These are phyloP conservation scores for Abortiporus biennis DNA, from an alignment of 1,284 basidiomycete species.

Conservation along the genomic window DNA sequence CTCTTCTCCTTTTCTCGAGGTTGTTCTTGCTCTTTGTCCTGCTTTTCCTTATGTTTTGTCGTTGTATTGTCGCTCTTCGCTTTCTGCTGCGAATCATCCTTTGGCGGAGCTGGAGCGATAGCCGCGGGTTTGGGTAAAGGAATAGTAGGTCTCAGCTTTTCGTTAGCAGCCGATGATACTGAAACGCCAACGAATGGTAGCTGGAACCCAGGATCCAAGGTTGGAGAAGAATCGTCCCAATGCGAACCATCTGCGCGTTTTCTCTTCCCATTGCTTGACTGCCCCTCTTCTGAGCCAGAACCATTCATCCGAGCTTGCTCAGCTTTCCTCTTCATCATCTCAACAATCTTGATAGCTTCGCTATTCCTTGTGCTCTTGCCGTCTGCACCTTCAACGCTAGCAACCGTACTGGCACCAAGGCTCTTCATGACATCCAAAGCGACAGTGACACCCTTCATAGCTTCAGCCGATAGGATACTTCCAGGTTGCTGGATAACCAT, in stretches of 20 bases:
- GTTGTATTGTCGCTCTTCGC: too few relatives aligned
- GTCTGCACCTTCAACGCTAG: slow-evolving; percentile 17
- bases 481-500: slow-evolving; percentile 46
- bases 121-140: slow-evolving; percentile 8
- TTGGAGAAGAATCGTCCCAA: slow-evolving; percentile 23
- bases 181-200: slow-evolving; percentile 41
- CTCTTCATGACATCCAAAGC: slow-evolving; percentile 45
- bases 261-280: slow-evolving; percentile 38
- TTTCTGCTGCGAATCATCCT: too few relatives aligned
- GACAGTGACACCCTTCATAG: slow-evolving; percentile 41
- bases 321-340: slow-evolving; percentile 42
- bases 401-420: slow-evolving; percentile 20
- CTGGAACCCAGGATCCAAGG: slow-evolving; percentile 31
- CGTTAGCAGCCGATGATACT: slow-evolving; percentile 24
- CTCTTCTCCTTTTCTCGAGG: too few relatives aligned
- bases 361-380: slow-evolving; percentile 16
- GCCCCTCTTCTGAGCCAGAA: slow-evolving; percentile 8
- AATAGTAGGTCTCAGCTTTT: slow-evolving; percentile 10
- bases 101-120: too few relatives aligned
- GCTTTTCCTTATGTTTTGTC: slow-evolving; percentile 15
- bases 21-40: slow-evolving; percentile 13
- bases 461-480: slow-evolving; percentile 38
- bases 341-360: slow-evolving; percentile 40
- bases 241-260: slow-evolving; percentile 44
- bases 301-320: slow-evolving; percentile 26